Conservation (phyloP, 148 eudicot species). For the Nepenthes gracilis region DNA sequence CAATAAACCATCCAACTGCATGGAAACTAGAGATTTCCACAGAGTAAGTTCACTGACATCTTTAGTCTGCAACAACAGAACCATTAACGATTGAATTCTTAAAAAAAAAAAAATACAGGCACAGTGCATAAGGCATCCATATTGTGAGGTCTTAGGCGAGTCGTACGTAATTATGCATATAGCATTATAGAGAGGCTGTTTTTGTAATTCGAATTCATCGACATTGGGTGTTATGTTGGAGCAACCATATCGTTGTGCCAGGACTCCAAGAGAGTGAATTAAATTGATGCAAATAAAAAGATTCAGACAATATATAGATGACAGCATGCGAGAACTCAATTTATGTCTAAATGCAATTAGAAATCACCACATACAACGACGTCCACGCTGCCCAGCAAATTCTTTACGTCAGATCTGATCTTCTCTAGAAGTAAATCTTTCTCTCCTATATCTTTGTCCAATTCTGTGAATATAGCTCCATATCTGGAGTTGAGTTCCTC, state of each 20-base stretch:
- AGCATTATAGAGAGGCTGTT: too few species aligned
- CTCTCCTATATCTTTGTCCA: conserved; percentile 61
- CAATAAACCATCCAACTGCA: conserved; percentile 53
- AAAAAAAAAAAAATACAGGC: neutral
- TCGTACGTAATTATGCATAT: too few species aligned
- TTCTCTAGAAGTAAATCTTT: conserved; percentile 51
- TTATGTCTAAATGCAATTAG: neutral
- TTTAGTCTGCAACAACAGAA: conserved; percentile 41
- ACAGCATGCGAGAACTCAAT: conserved; percentile 2
- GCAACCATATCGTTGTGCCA: too few species aligned
- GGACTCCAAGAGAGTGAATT: neutral
- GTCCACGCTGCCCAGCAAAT: conserved; percentile 49
- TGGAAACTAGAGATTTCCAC: conserved; percentile 72
- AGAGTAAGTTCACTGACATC: conserved; percentile 68
- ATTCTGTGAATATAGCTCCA: conserved; percentile 57
- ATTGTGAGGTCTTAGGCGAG: neutral
- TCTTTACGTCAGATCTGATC: conserved; percentile 45
- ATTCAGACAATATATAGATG: neutral
- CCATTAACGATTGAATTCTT: neutral
- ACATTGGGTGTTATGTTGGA: too few species aligned
- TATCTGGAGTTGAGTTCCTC: conserved; percentile 80
- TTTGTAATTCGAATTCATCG: too few species aligned
- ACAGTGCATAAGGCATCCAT: neutral
- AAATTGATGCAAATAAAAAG: neutral
- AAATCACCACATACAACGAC: conserved; percentile 41